These are phyloP conservation scores for Phytophthora quininea DNA, from an alignment of 352 stramenopile genomes.

Conservation along the genomic window DNA sequence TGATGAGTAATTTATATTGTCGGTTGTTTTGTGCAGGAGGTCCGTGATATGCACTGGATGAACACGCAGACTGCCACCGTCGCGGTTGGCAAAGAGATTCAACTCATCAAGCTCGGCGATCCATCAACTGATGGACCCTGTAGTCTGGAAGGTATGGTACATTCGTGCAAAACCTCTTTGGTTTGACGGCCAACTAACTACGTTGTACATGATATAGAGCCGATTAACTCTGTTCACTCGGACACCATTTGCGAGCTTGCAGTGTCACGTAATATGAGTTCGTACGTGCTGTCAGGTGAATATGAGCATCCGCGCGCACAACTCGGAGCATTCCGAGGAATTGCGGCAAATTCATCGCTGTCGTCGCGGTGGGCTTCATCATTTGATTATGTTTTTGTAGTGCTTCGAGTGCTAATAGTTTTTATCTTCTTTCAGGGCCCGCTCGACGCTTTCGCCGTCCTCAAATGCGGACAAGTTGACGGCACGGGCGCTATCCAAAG, in stretches of 20 bases:
- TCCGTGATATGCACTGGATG: conserved; percentile 81
- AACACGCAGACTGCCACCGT: conserved; percentile 44
- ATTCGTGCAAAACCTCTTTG: too few species aligned
- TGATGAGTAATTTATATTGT: neutral
- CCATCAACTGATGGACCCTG: conserved; percentile 28
- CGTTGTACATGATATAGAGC: conserved; percentile 26
- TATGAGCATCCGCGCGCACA: conserved; percentile 83
- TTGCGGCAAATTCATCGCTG: conserved; percentile 55
- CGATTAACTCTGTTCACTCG: conserved; percentile 64
- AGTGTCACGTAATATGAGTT: conserved; percentile 32
- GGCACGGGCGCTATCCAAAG: conserved; percentile 56
- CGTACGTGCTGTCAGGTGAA: conserved; percentile 48
- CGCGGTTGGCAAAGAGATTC: conserved; percentile 75
- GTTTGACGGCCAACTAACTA: too few species aligned
- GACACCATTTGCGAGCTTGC: conserved; percentile 80
- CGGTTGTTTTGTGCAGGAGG: conserved; percentile 46
- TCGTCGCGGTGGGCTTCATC: conserved; percentile 31
- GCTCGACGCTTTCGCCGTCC: conserved; percentile 20
- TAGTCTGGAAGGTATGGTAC: conserved; percentile 39
- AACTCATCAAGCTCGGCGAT: conserved; percentile 55
- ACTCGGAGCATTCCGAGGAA: conserved; percentile 74
- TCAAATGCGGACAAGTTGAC: conserved; percentile 29
- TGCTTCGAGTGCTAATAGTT: neutral
- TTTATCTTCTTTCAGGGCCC: conserved; percentile 11
- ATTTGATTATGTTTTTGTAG: conserved; percentile 3